Base-by-base conservation (phyloP, 2,329 filamentous ascomycete genomes). In the Aspergillus quadricinctus region DNA sequence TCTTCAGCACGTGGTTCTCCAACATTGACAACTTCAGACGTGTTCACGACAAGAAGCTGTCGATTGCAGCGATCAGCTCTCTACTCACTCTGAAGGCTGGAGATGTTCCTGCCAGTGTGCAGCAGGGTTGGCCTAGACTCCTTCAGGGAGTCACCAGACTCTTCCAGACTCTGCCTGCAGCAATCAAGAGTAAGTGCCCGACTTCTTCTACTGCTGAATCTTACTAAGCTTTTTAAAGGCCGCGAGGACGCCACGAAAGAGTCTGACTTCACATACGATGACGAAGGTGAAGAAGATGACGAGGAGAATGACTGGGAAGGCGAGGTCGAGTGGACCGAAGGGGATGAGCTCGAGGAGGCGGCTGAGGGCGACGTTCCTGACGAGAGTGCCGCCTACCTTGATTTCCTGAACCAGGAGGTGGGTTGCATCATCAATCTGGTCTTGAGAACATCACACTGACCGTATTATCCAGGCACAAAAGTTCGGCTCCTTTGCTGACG, bases 31-130 rank as follows among this genome's bases (percentile, higher is more conserved):
- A 85, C 68, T 97, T 99, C 78, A 89, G 86, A 52, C 85, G 94
- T 45, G 94, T 99, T 2, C 94, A 99, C 72, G 94, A 99, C 80
- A 99, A 99, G 84, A 99, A 97, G 81, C 81, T 99, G 27, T 97
- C 91, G 60, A 97, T 99, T 66, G 90, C 92, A 19, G 93, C 92
- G 49, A 97, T 99, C 65, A 88, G 90, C 57, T 83, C 91, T 5
- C 84, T 99, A 10, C 83, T 99, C 52, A 89, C 87, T 48, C 77
- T 99, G 57, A 85, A 84, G 59, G 86, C 87, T 10, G 87, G 90
- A 53, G 88, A 95, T 68, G 89, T 99, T 7, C 94, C 94, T 0
- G 80, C 83, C n/a, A 97, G 92, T 69, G 90, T 99, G 28, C 92
- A 95, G 63, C 90, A 92, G 63, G 94, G 94, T 53, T 99, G 94